These are phyloP conservation scores for Eruca vesicaria DNA, from an alignment of 441 rosid genomes.

Conservation along the genomic window DNA sequence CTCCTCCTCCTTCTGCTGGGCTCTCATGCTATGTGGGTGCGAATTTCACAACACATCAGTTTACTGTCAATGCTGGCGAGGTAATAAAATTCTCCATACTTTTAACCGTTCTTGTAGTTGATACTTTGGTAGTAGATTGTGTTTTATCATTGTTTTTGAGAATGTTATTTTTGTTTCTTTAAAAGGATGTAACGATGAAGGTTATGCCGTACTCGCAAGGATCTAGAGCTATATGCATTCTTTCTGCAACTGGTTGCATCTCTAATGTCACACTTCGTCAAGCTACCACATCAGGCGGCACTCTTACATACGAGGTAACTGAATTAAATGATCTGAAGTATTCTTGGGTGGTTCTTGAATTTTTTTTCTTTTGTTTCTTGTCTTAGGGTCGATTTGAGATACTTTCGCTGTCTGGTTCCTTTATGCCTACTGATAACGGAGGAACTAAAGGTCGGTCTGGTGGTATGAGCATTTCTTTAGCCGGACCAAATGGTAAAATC, in stretches of 20 bases:
- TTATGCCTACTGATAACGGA: conserved; percentile 75
- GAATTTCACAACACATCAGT: conserved; percentile 83
- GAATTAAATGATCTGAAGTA: neutral
- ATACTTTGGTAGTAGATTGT: neutral
- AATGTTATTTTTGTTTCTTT: neutral
- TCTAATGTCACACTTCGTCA: conserved; percentile 97
- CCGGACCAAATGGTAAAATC: conserved; percentile 91
- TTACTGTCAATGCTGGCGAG: conserved; percentile 95
- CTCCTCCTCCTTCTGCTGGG: conserved; percentile 25
- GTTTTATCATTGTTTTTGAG: neutral
- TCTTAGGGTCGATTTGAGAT: conserved; percentile 93
- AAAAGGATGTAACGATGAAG: conserved; percentile 91
- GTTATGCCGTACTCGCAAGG: conserved; percentile 95
- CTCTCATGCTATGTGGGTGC: conserved; percentile 77
- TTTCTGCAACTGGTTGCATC: conserved; percentile 88
- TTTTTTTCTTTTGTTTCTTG: neutral
- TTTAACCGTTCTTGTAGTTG: neutral
- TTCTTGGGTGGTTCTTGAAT: neutral
- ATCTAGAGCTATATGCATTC: conserved; percentile 89
- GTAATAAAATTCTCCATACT: conserved; percentile 39
- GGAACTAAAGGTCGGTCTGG: conserved; percentile 86
- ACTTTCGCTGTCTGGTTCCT: conserved; percentile 87
- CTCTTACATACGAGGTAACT: conserved; percentile 90
- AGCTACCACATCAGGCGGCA: conserved; percentile 85
- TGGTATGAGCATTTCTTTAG: conserved; percentile 94